A percentile compares a stretch with the other conserved stretches of the same genome.
Conservation (phyloP, 495 filamentous ascomycete genomes). For the Ramalina intermedia region DNA sequence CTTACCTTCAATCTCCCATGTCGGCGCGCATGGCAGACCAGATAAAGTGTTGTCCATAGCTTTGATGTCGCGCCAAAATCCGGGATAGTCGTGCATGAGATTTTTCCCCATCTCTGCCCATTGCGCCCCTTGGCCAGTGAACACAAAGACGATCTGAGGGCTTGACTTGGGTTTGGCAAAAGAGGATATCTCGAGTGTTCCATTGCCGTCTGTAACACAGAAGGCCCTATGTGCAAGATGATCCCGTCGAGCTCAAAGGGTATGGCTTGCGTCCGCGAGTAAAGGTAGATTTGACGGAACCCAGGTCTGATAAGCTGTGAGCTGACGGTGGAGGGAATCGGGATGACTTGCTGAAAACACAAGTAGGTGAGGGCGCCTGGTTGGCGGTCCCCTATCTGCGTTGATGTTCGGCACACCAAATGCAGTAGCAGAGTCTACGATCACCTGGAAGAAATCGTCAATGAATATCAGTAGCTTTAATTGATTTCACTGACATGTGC, state of each 20-base stretch:
- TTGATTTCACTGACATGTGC: constrained; percentile 20
- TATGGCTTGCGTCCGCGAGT: constrained; percentile 5
- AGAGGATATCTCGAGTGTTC: constrained; percentile 5
- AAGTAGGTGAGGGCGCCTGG: neutral
- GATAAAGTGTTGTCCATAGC: constrained; percentile 12
- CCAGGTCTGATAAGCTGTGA: neutral
- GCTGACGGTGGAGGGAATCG: constrained; percentile 3
- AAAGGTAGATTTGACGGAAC: neutral
- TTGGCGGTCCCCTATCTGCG: no score
- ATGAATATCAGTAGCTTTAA: neutral
- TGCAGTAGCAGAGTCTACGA: neutral
- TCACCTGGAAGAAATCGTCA: constrained; percentile 1
- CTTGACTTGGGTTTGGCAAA: neutral
- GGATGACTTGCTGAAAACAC: constrained; percentile 15
- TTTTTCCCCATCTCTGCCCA: constrained; percentile 40
- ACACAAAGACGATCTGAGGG: constrained; percentile 21
- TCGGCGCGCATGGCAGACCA: constrained; percentile 6
- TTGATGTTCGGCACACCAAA: neutral
- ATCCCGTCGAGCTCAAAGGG: constrained; percentile 5
- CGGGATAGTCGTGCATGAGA: constrained; percentile 14
- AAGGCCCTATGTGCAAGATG: neutral
- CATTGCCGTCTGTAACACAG: constrained; percentile 2
- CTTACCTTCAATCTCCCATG: constrained; percentile 18
- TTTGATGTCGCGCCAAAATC: constrained; percentile 11
- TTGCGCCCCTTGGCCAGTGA: constrained; percentile 33